Evolutionary conservation across 2,329 filamentous ascomycete species (phyloP).

Genomic region (Sphaerostilbella broomeana): DNA sequence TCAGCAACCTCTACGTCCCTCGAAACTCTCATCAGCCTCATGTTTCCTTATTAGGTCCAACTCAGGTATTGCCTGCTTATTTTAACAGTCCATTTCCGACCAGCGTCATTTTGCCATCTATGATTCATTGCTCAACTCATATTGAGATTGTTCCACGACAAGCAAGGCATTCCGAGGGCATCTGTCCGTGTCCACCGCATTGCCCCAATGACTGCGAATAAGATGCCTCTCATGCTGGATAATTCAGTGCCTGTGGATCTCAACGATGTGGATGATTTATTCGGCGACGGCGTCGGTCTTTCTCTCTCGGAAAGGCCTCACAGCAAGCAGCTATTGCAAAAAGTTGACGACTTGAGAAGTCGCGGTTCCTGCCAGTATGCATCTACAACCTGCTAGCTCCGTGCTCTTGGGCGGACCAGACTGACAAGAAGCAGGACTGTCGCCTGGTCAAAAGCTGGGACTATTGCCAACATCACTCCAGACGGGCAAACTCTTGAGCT

Average conservation of each 20-base stretch:
- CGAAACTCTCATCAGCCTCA: too few species aligned
- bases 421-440: constrained; percentile 52
- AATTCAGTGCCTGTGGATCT: constrained; percentile 43
- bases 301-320: constrained; percentile 41
- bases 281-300: constrained; percentile 61
- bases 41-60: too few species aligned
- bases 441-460: constrained; percentile 82
- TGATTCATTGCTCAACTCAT: constrained; percentile 3
- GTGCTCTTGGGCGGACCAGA: constrained; percentile 10
- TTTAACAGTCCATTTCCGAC: too few species aligned
- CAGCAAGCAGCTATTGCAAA: constrained; percentile 59
- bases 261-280: constrained; percentile 65
- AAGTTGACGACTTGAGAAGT: constrained; percentile 68
- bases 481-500: constrained; percentile 67
- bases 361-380: constrained; percentile 77
- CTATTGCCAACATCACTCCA: constrained; percentile 71
- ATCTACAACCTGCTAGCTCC: neutral
- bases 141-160: neutral
- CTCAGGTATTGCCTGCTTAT: too few species aligned
- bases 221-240: constrained; percentile 39
- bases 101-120: too few species aligned
- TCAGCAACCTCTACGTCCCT: too few species aligned
- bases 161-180: too few species aligned
- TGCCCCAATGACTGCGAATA: constrained; percentile 29
- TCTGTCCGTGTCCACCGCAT: constrained; percentile 1